Conservation (phyloP, 768 basidiomycete species). For the Tulasnella sp. region DNA sequence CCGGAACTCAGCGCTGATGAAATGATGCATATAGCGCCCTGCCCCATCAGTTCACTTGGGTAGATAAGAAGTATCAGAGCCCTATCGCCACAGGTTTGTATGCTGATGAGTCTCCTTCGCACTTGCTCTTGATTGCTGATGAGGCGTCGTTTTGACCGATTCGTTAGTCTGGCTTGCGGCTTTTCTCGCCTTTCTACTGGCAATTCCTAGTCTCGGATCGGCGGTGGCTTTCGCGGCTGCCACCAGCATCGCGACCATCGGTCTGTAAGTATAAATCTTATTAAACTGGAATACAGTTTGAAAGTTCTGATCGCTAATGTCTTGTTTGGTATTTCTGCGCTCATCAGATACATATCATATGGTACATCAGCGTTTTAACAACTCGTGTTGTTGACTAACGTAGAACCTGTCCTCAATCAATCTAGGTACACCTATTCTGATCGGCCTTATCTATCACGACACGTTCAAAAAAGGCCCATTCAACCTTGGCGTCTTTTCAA, state of each 20-base stretch:
- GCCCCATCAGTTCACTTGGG: no score
- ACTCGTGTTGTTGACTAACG: background rate
- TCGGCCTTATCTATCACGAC: conserved; percentile 49
- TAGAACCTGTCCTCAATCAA: conserved; percentile 2
- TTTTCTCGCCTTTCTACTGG: conserved; percentile 62
- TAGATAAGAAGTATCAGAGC: no score
- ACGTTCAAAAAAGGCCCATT: conserved; percentile 58
- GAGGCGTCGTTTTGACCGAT: no score
- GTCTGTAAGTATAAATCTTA: conserved; percentile 62
- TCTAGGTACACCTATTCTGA: conserved; percentile 60
- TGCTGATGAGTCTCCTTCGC: no score
- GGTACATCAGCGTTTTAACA: background rate
- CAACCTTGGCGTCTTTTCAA: conserved; percentile 45
- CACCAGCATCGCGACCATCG: conserved; percentile 39
- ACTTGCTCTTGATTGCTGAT: no score
- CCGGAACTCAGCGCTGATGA: conserved; percentile 36
- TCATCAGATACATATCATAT: no score
- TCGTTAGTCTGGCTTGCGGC: conserved; percentile 77
- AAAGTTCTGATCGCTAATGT: background rate
- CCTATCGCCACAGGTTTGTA: no score
- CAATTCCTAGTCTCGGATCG: conserved; percentile 61
- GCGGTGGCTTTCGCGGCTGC: conserved; percentile 53
- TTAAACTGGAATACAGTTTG: conserved; percentile 25
- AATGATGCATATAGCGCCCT: conserved; percentile 29
- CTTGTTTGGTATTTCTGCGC: no score